A percentile compares a stretch with the other conserved stretches of the same genome.
These are phyloP conservation scores for Pythium rhizo-oryzae DNA, from an alignment of 352 stramenopile species.

Conservation along the genomic window DNA sequence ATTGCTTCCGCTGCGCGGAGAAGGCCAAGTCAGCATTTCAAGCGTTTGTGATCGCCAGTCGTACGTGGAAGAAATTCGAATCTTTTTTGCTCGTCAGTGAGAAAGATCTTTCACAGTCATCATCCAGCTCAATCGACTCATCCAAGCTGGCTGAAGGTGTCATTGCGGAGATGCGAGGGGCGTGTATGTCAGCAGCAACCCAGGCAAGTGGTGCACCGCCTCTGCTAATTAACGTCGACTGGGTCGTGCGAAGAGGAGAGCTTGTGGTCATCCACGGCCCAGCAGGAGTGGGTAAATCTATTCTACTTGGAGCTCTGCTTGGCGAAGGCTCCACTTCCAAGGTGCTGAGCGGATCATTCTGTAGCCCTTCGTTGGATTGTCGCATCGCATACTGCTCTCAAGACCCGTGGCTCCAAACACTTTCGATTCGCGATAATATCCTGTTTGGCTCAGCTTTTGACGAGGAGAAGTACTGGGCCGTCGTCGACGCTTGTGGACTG, in stretches of 20 bases:
- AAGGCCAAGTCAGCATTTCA: background rate
- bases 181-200: background rate
- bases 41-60: background rate
- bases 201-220: background rate
- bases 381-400: slow-evolving; percentile 61
- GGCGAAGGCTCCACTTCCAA: background rate
- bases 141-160: background rate
- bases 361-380: background rate
- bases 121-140: too few species aligned
- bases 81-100: background rate
- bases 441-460: slow-evolving; percentile 76
- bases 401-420: slow-evolving; percentile 91
- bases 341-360: background rate
- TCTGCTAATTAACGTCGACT: background rate
- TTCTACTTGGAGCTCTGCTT: slow-evolving; percentile 4
- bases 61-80: background rate
- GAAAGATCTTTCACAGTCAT: too few species aligned
- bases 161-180: background rate
- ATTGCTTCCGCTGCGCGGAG: background rate
- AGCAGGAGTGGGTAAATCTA: slow-evolving; percentile 11
- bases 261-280: slow-evolving; percentile 15
- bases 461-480: slow-evolving; percentile 38
- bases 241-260: background rate
- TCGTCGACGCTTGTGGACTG: slow-evolving; percentile 70
- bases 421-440: slow-evolving; percentile 90